phyloP scores from a whole-genome alignment of 306 rosid species.

The Adenanthera pavonina region DNA sequence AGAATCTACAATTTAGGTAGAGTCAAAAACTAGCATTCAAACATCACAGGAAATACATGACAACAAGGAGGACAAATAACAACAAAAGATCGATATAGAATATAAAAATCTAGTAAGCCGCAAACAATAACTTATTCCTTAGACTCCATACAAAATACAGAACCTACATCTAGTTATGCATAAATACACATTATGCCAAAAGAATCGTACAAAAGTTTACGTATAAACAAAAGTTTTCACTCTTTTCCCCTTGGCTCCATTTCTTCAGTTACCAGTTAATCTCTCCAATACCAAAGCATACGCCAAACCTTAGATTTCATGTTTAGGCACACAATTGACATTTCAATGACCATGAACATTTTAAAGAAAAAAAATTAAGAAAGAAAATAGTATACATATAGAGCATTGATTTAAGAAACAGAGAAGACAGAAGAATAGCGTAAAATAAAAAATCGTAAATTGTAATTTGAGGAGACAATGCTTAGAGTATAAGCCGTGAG shows the following conservation, averaged over 20 bases:
- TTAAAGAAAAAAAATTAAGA: background rate
- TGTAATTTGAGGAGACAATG: background rate
- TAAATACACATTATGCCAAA: background rate
- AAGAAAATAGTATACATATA: background rate
- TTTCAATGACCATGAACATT: background rate
- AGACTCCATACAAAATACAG: too few species aligned
- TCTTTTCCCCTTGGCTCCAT: background rate
- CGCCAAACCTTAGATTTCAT: conserved; percentile 17
- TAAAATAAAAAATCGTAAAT: conserved; percentile 20
- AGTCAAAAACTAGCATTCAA: background rate
- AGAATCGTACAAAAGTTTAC: background rate
- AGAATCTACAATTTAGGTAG: background rate
- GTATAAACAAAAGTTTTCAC: background rate
- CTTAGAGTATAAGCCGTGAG: background rate
- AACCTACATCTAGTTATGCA: too few species aligned
- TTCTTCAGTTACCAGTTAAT: background rate
- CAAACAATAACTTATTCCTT: too few species aligned
- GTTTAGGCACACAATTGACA: background rate
- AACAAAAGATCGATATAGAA: background rate
- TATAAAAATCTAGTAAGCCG: too few species aligned
- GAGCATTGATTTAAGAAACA: background rate
- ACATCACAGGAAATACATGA: background rate
- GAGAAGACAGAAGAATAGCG: background rate
- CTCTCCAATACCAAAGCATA: background rate
- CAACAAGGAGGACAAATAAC: background rate